Evolutionary conservation across 2,329 filamentous ascomycete species (phyloP), one percentile per base, ranked within the genome.

Genomic region (Colletotrichum navitas): DNA sequence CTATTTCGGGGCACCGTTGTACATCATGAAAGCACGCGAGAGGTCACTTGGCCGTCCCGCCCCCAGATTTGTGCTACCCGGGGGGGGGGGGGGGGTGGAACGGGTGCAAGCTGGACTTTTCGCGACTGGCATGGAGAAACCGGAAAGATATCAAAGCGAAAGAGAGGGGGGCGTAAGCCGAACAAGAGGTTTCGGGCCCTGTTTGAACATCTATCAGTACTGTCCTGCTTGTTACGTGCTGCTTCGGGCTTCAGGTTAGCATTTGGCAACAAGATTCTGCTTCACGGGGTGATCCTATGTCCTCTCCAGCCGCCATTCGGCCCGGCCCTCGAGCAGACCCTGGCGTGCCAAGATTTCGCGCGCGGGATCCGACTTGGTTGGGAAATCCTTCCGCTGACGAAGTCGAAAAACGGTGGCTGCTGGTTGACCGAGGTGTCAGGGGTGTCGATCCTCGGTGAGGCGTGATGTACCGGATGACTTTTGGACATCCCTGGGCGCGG

Each of bases 41-140:
- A 59, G 68, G 68, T 68, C 68, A 71, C 24, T 68, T 58, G 58
- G 52, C 36, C 34, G 47, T 64, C 36, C 65, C 36, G n/a, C 51
- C 62, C 49, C 51, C 51, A 41, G 62, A 21, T 56, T 60, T 68
- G 65, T 63, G 54, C 32, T 32, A 39, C 51, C 61, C 36, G 29
- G 43, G 21, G 21, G 18, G 21, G 21, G n/a, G n/a, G n/a, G n/a
- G n/a, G n/a, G n/a, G n/a, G n/a, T n/a, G n/a, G n/a, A n/a, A n/a
- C n/a, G n/a, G n/a, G 45, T 8, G 45, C 4, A 47, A 24, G 49
- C 24, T 58, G 58, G 24, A 45, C 45, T 47, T 45, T 63, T 34
- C 63, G 41, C 45, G 63, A 66, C 32, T 21, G 21, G 39, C 24
- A 49, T 14, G 29, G 39, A 61, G 39, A 21, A 43, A n/a, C 26